Base-by-base conservation (phyloP, 305 asterid genomes). In the Lippia alba region DNA sequence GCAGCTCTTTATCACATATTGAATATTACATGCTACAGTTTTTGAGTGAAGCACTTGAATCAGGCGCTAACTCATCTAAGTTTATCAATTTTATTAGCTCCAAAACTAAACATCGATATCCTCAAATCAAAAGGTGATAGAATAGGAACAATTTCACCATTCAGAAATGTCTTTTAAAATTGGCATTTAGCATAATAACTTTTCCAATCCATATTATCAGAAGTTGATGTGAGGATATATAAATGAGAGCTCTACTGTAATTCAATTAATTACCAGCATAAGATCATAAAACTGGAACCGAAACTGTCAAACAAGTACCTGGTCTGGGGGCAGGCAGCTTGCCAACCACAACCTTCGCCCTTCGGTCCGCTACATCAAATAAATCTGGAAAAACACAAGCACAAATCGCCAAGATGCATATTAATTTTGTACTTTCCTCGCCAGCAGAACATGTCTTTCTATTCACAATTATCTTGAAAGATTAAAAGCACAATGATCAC, bases 301-400 rank as follows among this genome's bases (percentile, higher is more conserved):
- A 59, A 62, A 56, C 16, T 51, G 58, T 19, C 72, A 66, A 68
- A 77, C 49, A 18, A 64, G 74, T 80, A 92, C 97, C 97, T 74
- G 90, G 81, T 30, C 78, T 58, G 53, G 76, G 83, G 77, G 57
- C 82, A 67, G 79, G 88, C 70, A 76, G 89, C 72, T 89, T 97
- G 53, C 19, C 92, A 72, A 79, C 99, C 50, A 76, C 99, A 82
- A 87, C 90, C 91, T 95, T 95, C 32, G 97, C 99, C 85, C 87
- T 86, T 40, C 97, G 85, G 66, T 95, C 99, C 67, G 92, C 99
- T 61, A 90, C 99, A 69, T 95, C 99, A 80, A 95, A 90, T 78
- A 95, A 81, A 87, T 90, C 99, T 95, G 84, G 71, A 39, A 40
- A 79, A 72, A 56, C 33, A 79, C 36, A 64, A 63, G 61, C 55